Base-by-base conservation (phyloP, 2,329 filamentous ascomycete genomes). In the Xylariaceae sp. region DNA sequence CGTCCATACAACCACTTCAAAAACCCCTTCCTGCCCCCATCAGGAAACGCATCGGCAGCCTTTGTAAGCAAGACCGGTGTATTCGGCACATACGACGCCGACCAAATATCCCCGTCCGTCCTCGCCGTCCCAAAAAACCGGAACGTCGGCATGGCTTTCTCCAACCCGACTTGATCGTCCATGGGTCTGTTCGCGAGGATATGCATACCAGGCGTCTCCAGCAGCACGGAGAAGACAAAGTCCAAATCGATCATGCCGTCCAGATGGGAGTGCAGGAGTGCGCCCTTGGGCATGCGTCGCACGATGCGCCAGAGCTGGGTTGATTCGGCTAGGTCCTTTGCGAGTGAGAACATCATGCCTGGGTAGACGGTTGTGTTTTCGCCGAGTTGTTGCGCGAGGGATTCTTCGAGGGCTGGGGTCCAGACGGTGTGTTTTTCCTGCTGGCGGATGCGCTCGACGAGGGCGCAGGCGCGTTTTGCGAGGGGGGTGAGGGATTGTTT, bases 331-430 rank as follows among this genome's bases (percentile, higher is more conserved):
- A 85, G 84, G n/a, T 86, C 83, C 74, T 92, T 93, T 67, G 91
- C 91, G 42, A 93, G 80, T 42, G 84, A 87, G 75, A 96, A 97
- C 89, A 96, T 94, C 88, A 96, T 96, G 9, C 92, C 92, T 0
- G 91, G 91, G 71, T 89, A 90, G 54, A 93, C 77, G 66, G 85
- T 84, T 62, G 84, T 81, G 67, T 85, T 79, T 30, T 76, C 73
- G n/a, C 75, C 77, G 58, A 84, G 76, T 64, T 83, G 76, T 64
- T 83, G 81, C 2, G 87, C 86, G 2, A 91, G 77, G 50, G 80
- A 80, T 69, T 92, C 86, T 68, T 93, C 88, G 53, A 88, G 83
- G 51, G 84, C 82, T 37, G 83, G 79, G 8, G 87, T 91, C 92
- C 92, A 96, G 61, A 93, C 77, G 2, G 84, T 87, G 55, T 81